phyloP scores from a whole-genome alignment of 306 rosid genomes.

The Trifolium pratense region DNA sequence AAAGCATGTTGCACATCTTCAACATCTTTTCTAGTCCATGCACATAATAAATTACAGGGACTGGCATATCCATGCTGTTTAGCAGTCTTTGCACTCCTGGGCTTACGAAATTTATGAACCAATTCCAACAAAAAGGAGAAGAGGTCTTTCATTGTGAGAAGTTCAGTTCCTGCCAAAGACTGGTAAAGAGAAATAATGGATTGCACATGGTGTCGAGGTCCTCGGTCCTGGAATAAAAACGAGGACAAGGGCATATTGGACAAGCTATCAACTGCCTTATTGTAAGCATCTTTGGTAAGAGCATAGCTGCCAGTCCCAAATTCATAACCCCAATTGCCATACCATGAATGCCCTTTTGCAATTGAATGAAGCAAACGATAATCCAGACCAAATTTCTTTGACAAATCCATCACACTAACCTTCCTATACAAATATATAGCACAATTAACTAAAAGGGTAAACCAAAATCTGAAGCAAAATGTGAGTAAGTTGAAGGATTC shows the following conservation, averaged over 20 bases:
- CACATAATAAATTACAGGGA: conserved; percentile 45
- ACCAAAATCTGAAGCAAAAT: neutral
- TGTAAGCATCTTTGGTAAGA: conserved; percentile 61
- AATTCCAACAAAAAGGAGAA: conserved; percentile 55
- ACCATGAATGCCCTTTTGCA: conserved; percentile 64
- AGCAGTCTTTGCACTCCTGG: conserved; percentile 8
- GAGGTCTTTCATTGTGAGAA: conserved; percentile 62
- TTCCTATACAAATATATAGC: conserved; percentile 47
- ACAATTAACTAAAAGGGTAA: neutral
- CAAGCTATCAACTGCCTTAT: conserved; percentile 55
- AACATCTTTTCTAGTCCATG: conserved; percentile 64
- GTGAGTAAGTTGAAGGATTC: neutral
- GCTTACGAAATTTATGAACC: conserved; percentile 35
- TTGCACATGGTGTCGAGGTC: conserved; percentile 51
- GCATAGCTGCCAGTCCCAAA: conserved; percentile 80
- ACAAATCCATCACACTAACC: conserved; percentile 81
- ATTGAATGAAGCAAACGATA: conserved; percentile 68
- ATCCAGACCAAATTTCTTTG: conserved; percentile 69
- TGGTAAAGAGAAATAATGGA: conserved; percentile 63
- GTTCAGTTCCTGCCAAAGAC: conserved; percentile 53
- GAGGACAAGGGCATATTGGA: conserved; percentile 52
- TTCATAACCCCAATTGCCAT: conserved; percentile 77
- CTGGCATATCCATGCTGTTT: conserved; percentile 10
- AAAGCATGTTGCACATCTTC: conserved; percentile 59
- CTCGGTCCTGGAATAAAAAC: conserved; percentile 54